phyloP scores from a whole-genome alignment of 164 flowering plant species.

The Brasenia schreberi region DNA sequence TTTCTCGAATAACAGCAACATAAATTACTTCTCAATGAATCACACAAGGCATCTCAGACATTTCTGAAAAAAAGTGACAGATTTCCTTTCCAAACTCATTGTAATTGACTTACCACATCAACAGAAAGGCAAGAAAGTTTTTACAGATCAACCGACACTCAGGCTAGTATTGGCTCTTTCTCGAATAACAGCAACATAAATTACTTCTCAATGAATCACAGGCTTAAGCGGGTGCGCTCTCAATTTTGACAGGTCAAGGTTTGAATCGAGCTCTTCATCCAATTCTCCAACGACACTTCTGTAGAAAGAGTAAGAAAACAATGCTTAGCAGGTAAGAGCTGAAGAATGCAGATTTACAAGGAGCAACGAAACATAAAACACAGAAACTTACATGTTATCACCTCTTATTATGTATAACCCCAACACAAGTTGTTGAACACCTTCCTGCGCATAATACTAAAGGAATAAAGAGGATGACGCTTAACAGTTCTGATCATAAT shows the following conservation, averaged over 20 bases:
- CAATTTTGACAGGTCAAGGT: constrained; percentile 54
- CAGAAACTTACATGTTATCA: constrained; percentile 63
- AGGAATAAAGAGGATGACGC: constrained; percentile 1
- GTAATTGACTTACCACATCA: too few species aligned
- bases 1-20: too few species aligned
- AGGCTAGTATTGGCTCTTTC: too few species aligned
- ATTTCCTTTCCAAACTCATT: too few species aligned
- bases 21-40: constrained; percentile 36
- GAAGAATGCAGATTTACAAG: not conserved
- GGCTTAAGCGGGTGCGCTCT: constrained; percentile 97
- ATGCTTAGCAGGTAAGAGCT: not conserved
- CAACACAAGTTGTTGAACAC: constrained; percentile 91
- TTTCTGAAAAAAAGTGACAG: too few species aligned
- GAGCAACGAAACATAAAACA: not conserved
- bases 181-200: too few species aligned
- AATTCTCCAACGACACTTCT: constrained; percentile 89
- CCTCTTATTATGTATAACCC: constrained; percentile 95
- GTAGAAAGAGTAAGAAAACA: constrained; percentile 5
- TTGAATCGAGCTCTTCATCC: constrained; percentile 73
- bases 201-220: constrained; percentile 49
- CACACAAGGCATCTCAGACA: too few species aligned
- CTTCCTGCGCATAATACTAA: constrained; percentile 46
- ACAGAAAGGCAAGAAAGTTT: too few species aligned
- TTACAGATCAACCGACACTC: too few species aligned
- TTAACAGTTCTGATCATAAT: too few species aligned